Conservation (phyloP, 768 basidiomycete species). For the Tricholoma terreum region DNA sequence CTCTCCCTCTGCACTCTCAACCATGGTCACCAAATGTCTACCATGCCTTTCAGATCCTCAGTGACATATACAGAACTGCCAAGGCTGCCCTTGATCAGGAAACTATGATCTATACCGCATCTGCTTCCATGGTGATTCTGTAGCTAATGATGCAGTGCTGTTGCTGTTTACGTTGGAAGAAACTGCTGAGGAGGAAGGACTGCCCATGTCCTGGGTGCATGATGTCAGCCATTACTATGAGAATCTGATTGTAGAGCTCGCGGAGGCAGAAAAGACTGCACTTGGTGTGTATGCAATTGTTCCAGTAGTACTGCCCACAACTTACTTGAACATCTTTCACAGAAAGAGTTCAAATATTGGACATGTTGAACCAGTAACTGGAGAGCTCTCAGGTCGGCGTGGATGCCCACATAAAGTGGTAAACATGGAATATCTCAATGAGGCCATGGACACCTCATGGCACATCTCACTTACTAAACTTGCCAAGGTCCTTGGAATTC, state of each 20-base stretch:
- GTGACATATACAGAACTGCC: no score
- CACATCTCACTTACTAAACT: background rate
- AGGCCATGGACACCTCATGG: background rate
- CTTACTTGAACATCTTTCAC: background rate
- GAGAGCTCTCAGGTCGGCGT: background rate
- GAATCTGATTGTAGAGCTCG: background rate
- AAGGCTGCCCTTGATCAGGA: no score
- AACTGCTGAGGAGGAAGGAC: background rate
- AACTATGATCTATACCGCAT: background rate
- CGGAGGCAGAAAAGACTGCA: background rate
- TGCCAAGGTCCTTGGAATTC: background rate
- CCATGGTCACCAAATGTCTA: no score
- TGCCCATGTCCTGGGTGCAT: no score
- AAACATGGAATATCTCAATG: background rate
- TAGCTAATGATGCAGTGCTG: background rate
- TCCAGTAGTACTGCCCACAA: no score
- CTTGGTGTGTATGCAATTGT: no score
- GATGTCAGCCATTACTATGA: background rate
- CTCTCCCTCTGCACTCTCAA: no score
- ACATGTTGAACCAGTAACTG: background rate
- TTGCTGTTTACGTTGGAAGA: background rate
- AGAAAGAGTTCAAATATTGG: background rate
- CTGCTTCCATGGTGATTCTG: background rate
- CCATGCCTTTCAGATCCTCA: no score
- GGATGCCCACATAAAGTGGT: background rate